A percentile compares a stretch with the other conserved stretches of the same genome.
phyloP scores from a whole-genome alignment of 805 yeast genomes.

The Yarrowia sp. region DNA sequence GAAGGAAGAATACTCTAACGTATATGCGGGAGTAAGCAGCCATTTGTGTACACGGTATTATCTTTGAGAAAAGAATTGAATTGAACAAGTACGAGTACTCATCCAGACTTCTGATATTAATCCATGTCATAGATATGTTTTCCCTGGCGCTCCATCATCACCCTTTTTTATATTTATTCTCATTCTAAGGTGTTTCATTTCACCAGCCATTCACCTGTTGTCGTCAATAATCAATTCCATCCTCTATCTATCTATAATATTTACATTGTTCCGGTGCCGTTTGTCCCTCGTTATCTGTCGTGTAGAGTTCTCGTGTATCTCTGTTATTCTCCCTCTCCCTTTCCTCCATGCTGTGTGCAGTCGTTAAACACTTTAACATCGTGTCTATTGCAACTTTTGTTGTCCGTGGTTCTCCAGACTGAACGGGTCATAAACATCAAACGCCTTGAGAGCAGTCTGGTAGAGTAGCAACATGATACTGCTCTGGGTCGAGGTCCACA shows the following conservation, averaged over 20 bases:
- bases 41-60: too few species aligned
- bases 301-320: not conserved
- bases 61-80: too few species aligned
- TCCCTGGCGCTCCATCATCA: too few species aligned
- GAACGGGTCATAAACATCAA: slow-evolving; percentile 38
- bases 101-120: too few species aligned
- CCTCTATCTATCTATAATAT: slow-evolving; percentile 22
- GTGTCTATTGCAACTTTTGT: not conserved
- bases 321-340: not conserved
- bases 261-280: not conserved
- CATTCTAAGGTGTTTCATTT: too few species aligned
- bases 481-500: slow-evolving; percentile 96
- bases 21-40: too few species aligned
- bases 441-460: slow-evolving; percentile 64
- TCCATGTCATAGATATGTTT: too few species aligned
- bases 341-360: not conserved
- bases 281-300: not conserved
- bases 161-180: too few species aligned
- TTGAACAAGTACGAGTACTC: too few species aligned
- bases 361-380: not conserved
- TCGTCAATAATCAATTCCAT: slow-evolving; percentile 3
- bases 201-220: too few species aligned
- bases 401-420: not conserved
- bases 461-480: slow-evolving; percentile 88
- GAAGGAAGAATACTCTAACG: too few species aligned